Conservation (phyloP, 2,329 filamentous ascomycete species). For the Furcasterigmium furcatum region DNA sequence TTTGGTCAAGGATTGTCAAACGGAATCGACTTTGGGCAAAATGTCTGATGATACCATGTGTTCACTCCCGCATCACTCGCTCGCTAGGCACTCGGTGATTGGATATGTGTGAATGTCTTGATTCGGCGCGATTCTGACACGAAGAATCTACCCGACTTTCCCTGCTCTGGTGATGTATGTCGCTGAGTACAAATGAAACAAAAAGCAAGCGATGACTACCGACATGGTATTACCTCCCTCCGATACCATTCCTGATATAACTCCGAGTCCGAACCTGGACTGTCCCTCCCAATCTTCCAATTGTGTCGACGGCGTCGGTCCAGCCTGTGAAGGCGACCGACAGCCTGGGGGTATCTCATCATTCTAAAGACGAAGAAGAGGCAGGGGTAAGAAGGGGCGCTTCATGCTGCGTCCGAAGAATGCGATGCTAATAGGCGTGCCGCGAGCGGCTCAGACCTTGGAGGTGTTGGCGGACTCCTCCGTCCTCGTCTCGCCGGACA, state of each 20-base stretch:
- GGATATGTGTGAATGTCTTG: no score
- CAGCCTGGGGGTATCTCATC: neutral
- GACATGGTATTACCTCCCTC: neutral
- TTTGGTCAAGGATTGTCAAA: neutral
- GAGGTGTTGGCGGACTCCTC: neutral
- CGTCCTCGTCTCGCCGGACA: conserved; percentile 11
- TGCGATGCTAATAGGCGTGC: no score
- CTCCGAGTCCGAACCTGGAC: neutral
- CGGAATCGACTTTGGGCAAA: neutral
- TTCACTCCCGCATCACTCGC: no score
- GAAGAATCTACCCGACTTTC: no score
- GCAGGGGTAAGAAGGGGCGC: no score
- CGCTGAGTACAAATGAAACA: neutral
- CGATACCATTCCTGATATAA: neutral
- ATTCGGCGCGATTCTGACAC: no score
- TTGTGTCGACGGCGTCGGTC: neutral
- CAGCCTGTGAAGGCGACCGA: neutral
- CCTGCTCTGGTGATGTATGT: no score
- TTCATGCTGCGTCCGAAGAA: no score
- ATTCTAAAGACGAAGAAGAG: neutral
- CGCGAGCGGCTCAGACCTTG: neutral
- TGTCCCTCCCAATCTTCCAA: neutral
- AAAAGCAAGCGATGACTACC: neutral
- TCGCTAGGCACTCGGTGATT: no score
- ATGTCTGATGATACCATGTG: no score